phyloP scores from a whole-genome alignment of 768 basidiomycete species.

The Nidula microcarpa region DNA sequence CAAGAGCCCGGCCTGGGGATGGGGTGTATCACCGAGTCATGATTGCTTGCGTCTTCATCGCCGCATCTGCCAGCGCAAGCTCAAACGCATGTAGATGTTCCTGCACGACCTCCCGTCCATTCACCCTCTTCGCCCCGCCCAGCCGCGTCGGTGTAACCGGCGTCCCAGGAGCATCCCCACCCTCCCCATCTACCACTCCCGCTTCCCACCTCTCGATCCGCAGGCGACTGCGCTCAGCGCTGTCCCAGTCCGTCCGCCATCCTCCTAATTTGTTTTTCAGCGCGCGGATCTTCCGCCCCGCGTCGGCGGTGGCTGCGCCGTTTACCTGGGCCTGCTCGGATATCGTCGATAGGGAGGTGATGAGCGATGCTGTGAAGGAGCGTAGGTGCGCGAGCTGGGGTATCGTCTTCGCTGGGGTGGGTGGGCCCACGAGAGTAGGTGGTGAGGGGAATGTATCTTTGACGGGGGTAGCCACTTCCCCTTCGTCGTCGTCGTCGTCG shows the following conservation, averaged over 20 bases:
- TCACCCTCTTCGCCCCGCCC: slow-evolving; percentile 40
- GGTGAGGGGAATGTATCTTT: slow-evolving; percentile 58
- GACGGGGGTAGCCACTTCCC: slow-evolving; percentile 40
- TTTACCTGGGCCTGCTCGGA: slow-evolving; percentile 90
- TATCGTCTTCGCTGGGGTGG: slow-evolving; percentile 58
- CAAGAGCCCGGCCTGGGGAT: neutral
- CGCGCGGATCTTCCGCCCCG: slow-evolving; percentile 82
- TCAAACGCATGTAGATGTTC: slow-evolving; percentile 80
- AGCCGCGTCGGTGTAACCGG: slow-evolving; percentile 24
- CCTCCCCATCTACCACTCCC: slow-evolving; percentile 44
- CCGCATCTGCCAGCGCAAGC: slow-evolving; percentile 67
- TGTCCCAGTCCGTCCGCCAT: slow-evolving; percentile 81
- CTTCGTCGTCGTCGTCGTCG: slow-evolving; percentile 37
- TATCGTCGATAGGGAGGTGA: slow-evolving; percentile 69
- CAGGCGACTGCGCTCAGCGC: slow-evolving; percentile 73
- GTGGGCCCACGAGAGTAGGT: slow-evolving; percentile 42
- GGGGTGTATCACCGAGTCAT: slow-evolving; percentile 58
- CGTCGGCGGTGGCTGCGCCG: slow-evolving; percentile 79
- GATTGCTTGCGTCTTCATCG: slow-evolving; percentile 73
- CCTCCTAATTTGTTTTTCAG: slow-evolving; percentile 80
- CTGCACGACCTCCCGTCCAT: slow-evolving; percentile 70
- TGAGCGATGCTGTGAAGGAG: slow-evolving; percentile 69
- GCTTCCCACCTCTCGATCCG: slow-evolving; percentile 83
- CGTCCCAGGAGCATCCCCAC: slow-evolving; percentile 15
- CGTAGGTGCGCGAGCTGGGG: slow-evolving; percentile 71